Evolutionary conservation across 768 basidiomycete species (phyloP).

Genomic region (Leccinum truebloodii): DNA sequence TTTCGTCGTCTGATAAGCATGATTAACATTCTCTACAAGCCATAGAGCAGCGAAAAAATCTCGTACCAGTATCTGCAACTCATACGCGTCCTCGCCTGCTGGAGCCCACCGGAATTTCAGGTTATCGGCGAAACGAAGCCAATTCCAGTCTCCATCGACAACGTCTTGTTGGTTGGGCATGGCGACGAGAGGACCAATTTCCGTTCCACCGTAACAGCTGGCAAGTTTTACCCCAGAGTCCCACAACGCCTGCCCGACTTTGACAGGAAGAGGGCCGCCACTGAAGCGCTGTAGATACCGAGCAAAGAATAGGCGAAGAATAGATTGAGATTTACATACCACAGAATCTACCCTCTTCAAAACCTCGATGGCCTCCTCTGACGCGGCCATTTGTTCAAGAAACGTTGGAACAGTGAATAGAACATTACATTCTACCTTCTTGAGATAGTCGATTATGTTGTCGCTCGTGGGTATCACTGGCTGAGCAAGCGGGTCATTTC

Average conservation of each 20-base stretch:
- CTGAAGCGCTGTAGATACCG: constrained; percentile 21
- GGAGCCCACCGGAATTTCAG: constrained; percentile 33
- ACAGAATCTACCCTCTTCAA: constrained; percentile 29
- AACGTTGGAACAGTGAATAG: constrained; percentile 41
- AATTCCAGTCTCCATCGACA: constrained; percentile 36
- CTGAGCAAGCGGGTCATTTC: constrained; percentile 15
- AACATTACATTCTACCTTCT: constrained; percentile 27
- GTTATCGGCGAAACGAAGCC: constrained; percentile 30
- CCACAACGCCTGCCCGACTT: constrained; percentile 35
- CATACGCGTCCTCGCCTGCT: constrained; percentile 36
- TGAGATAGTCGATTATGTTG: constrained; percentile 39
- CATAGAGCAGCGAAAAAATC: too few species aligned
- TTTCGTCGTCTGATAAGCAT: neutral
- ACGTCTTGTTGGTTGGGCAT: constrained; percentile 7
- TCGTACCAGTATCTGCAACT: constrained; percentile 42
- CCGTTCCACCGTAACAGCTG: constrained; percentile 40
- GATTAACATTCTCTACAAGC: neutral
- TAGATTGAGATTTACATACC: constrained; percentile 23
- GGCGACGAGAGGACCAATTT: constrained; percentile 19
- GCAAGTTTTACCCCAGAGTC: constrained; percentile 35
- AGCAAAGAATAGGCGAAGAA: too few species aligned
- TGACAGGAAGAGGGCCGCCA: constrained; percentile 40
- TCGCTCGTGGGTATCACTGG: constrained; percentile 42
- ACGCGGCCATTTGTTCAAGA: constrained; percentile 38
- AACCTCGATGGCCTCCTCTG: constrained; percentile 23